These are phyloP conservation scores for Blastobotrys mokoenaii DNA, from an alignment of 805 yeast species.

Conservation along the genomic window DNA sequence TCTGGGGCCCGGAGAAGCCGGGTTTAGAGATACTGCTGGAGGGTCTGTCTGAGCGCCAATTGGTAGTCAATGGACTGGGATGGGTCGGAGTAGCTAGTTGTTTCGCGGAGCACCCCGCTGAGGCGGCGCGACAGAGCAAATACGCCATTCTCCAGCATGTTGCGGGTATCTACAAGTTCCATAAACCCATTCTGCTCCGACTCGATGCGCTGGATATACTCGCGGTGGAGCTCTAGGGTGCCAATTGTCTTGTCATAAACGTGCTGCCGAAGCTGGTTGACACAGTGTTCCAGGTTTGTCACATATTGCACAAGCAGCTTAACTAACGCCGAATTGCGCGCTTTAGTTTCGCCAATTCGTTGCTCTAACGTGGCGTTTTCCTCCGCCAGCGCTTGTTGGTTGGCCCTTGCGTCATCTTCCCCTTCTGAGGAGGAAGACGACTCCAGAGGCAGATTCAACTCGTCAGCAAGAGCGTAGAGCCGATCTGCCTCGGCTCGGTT, in stretches of 20 bases:
- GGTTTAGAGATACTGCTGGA: background rate
- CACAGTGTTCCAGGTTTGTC: conserved; percentile 14
- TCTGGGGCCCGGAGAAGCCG: too few relatives aligned
- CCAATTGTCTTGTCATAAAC: conserved; percentile 14
- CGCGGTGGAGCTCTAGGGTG: conserved; percentile 14
- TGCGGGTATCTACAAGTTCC: conserved; percentile 12
- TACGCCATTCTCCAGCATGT: conserved; percentile 14
- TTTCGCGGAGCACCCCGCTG: conserved; percentile 8
- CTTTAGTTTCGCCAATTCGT: conserved; percentile 9
- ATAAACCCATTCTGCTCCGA: conserved; percentile 14
- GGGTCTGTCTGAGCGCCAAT: background rate
- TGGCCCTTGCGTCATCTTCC: conserved; percentile 9
- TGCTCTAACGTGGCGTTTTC: conserved; percentile 13
- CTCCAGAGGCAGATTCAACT: conserved; percentile 5
- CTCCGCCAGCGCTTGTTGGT: conserved; percentile 4
- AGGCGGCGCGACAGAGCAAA: conserved; percentile 11
- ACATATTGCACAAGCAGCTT: conserved; percentile 13
- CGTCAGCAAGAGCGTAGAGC: conserved; percentile 14
- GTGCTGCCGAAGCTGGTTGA: conserved; percentile 12
- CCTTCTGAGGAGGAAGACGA: background rate
- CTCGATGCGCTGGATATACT: conserved; percentile 13
- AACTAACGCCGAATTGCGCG: conserved; percentile 8
- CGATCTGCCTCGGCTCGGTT: conserved; percentile 19
- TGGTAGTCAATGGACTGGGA: conserved; percentile 4
- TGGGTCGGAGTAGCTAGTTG: conserved; percentile 3